Evolutionary conservation across 2,329 filamentous ascomycete species (phyloP).

Genomic region (Ascochyta clinopodiicola): DNA sequence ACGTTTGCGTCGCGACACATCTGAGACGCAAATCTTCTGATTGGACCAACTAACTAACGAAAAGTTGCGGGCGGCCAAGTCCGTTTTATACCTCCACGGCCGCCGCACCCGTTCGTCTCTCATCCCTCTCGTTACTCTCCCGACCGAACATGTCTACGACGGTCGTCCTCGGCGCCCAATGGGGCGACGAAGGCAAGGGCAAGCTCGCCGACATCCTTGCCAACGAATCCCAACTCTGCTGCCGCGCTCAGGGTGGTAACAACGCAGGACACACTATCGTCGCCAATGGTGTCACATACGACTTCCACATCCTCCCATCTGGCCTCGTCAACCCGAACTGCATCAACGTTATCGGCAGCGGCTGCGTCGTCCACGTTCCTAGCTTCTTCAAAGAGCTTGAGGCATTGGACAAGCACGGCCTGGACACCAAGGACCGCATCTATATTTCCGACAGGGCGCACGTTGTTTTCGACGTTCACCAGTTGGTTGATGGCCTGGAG

Average conservation of each 20-base stretch:
- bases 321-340: conserved; percentile 75
- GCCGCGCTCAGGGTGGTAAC: conserved; percentile 66
- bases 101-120: conserved; percentile 21
- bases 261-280: conserved; percentile 60
- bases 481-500: conserved; percentile 72
- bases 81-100: conserved; percentile 28
- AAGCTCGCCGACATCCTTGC: conserved; percentile 66
- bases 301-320: conserved; percentile 56
- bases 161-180: conserved; percentile 66
- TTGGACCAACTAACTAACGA: conserved; percentile 23
- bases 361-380: conserved; percentile 73
- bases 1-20: conserved; percentile 16
- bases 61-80: conserved; percentile 23
- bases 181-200: conserved; percentile 66
- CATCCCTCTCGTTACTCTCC: conserved; percentile 4
- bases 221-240: conserved; percentile 62
- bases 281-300: conserved; percentile 55
- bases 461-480: conserved; percentile 70
- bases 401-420: conserved; percentile 65
- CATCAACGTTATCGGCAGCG: conserved; percentile 71
- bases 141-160: conserved; percentile 56
- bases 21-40: conserved; percentile 34
- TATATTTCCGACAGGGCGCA: conserved; percentile 69
- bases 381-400: conserved; percentile 71
- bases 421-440: conserved; percentile 65